phyloP scores from a whole-genome alignment of 768 basidiomycete genomes.

The Suillus weaverae region DNA sequence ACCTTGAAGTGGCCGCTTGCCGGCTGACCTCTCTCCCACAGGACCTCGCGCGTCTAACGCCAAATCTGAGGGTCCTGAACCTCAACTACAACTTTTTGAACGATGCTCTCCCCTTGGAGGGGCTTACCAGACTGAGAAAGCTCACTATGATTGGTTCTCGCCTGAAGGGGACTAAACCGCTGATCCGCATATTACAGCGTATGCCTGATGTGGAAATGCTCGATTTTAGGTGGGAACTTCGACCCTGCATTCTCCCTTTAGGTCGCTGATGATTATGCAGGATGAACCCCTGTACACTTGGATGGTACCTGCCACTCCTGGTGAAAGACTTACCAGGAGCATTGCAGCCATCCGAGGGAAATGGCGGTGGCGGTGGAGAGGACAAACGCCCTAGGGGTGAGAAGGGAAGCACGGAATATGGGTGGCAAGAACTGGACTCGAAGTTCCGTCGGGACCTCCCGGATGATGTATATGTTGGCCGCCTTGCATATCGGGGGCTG shows the following conservation, averaged over 20 bases:
- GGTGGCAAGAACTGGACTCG: slow-evolving; percentile 78
- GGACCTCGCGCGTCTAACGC: slow-evolving; percentile 62
- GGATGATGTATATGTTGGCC: slow-evolving; percentile 82
- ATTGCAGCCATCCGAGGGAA: slow-evolving; percentile 57
- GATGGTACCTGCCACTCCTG: slow-evolving; percentile 91
- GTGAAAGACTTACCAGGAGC: slow-evolving; percentile 68
- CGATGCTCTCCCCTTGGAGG: slow-evolving; percentile 64
- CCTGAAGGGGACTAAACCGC: slow-evolving; percentile 67
- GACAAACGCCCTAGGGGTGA: slow-evolving; percentile 30
- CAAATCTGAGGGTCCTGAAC: slow-evolving; percentile 89
- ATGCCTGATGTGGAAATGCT: slow-evolving; percentile 85
- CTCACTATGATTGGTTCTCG: slow-evolving; percentile 85
- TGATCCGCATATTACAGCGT: slow-evolving; percentile 69
- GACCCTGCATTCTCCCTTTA: background rate
- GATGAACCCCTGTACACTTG: slow-evolving; percentile 97
- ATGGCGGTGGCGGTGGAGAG: slow-evolving; percentile 26
- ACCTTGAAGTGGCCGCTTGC: slow-evolving; percentile 91
- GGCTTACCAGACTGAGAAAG: slow-evolving; percentile 75
- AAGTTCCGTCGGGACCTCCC: slow-evolving; percentile 90
- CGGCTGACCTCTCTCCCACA: slow-evolving; percentile 73
- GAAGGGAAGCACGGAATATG: slow-evolving; percentile 27
- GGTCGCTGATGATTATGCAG: slow-evolving; percentile 29
- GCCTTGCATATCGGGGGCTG: slow-evolving; percentile 87
- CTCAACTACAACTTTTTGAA: slow-evolving; percentile 97
- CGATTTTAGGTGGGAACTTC: slow-evolving; percentile 75